These are phyloP conservation scores for Davidsoniella eucalypti DNA, from an alignment of 2,329 filamentous ascomycete species.

Conservation along the genomic window DNA sequence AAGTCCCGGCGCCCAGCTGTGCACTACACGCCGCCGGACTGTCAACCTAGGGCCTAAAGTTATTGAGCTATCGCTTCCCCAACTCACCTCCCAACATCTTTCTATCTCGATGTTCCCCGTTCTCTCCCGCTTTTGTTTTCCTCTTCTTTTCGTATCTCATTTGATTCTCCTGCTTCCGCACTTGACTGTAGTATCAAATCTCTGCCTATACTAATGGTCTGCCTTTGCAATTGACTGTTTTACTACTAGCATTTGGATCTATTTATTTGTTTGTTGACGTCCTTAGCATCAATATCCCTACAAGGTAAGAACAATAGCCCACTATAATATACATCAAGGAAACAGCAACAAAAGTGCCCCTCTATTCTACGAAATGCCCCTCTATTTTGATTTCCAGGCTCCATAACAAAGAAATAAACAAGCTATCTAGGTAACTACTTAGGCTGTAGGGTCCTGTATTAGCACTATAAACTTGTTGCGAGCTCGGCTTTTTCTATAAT, in stretches of 20 bases:
- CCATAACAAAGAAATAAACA: too few relatives aligned
- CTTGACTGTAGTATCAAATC: too few relatives aligned
- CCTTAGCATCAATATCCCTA: neutral
- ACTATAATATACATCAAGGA: too few relatives aligned
- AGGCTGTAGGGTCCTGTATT: too few relatives aligned
- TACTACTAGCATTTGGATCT: neutral
- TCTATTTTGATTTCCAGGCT: too few relatives aligned
- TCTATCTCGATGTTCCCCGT: neutral
- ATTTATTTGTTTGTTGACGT: neutral
- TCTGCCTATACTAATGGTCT: too few relatives aligned
- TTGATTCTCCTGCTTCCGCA: neutral
- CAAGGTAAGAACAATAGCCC: too few relatives aligned
- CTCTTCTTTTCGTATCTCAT: neutral
- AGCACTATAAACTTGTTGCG: neutral
- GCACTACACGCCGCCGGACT: too few relatives aligned
- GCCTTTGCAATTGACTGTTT: neutral
- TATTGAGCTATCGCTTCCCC: slow-evolving; percentile 3
- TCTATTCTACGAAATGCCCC: too few relatives aligned
- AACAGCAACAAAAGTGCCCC: too few relatives aligned
- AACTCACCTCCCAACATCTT: slow-evolving; percentile 8
- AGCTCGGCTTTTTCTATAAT: neutral
- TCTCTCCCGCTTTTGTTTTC: neutral
- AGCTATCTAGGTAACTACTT: too few relatives aligned
- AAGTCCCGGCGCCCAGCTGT: neutral
- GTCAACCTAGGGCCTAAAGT: neutral